Evolutionary conservation across 805 yeast genomes (phyloP).

Genomic region (Myxozyma melibiosi): DNA sequence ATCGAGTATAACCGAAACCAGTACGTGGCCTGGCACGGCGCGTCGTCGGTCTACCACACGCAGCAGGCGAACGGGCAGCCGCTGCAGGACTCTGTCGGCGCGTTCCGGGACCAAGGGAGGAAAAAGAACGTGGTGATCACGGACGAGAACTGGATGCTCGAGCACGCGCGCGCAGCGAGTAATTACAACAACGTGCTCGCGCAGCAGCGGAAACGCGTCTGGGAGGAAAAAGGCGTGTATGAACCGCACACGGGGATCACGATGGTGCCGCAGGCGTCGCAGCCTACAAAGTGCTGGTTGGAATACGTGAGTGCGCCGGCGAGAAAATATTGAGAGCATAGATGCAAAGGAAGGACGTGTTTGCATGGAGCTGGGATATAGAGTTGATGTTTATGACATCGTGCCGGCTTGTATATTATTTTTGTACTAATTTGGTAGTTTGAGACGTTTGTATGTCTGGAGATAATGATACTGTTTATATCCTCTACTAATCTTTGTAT

Average conservation of each 20-base stretch:
- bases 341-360: no score
- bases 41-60: slow-evolving; percentile 48
- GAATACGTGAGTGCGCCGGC: slow-evolving; percentile 14
- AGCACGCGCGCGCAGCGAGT: slow-evolving; percentile 77
- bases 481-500: no score
- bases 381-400: no score
- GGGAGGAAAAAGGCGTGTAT: slow-evolving; percentile 56
- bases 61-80: slow-evolving; percentile 32
- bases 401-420: no score
- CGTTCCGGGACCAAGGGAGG: slow-evolving; percentile 27
- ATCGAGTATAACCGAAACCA: slow-evolving; percentile 51
- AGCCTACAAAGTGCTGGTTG: slow-evolving; percentile 51
- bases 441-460: no score
- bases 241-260: slow-evolving; percentile 85
- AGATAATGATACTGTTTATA: no score
- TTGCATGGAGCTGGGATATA: no score
- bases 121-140: slow-evolving; percentile 45
- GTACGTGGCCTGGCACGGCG: slow-evolving; percentile 58
- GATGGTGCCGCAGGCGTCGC: slow-evolving; percentile 74
- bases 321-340: neutral
- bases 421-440: no score
- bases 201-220: slow-evolving; percentile 56
- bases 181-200: slow-evolving; percentile 66
- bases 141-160: slow-evolving; percentile 81
- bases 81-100: slow-evolving; percentile 10